Conservation (phyloP, 805 yeast genomes). For the Wilhelminamyces savonicus region DNA sequence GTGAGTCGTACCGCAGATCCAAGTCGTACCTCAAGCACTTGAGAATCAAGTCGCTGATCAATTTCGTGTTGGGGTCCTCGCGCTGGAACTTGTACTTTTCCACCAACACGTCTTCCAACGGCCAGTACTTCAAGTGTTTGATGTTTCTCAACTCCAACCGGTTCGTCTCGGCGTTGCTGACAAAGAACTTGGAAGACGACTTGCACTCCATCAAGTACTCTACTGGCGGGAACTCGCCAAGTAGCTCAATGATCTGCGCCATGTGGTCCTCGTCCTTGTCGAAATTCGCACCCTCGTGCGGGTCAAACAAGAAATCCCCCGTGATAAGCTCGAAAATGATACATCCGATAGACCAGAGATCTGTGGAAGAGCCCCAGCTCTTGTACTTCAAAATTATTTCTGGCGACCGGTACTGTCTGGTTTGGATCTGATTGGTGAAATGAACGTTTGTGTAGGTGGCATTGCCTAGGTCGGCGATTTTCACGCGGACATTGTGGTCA, state of each 20-base stretch:
- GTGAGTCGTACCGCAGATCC: slow-evolving; percentile 46
- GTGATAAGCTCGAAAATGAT: slow-evolving; percentile 54
- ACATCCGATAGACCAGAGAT: slow-evolving; percentile 57
- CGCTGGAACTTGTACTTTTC: slow-evolving; percentile 42
- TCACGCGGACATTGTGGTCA: slow-evolving; percentile 36
- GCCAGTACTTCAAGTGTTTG: slow-evolving; percentile 45
- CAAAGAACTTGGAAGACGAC: slow-evolving; percentile 34
- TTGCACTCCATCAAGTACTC: slow-evolving; percentile 36
- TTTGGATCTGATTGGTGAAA: slow-evolving; percentile 63
- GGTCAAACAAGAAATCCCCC: slow-evolving; percentile 58
- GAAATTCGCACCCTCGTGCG: slow-evolving; percentile 43
- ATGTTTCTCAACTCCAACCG: slow-evolving; percentile 37
- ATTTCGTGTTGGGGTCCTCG: slow-evolving; percentile 25
- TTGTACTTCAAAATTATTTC: slow-evolving; percentile 37
- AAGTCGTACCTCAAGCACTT: slow-evolving; percentile 48
- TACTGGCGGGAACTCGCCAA: slow-evolving; percentile 33
- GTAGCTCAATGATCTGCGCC: slow-evolving; percentile 54
- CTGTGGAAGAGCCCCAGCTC: slow-evolving; percentile 58
- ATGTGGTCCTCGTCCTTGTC: slow-evolving; percentile 56
- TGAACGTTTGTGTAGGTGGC: slow-evolving; percentile 61
- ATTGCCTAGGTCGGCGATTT: slow-evolving; percentile 66
- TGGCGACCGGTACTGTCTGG: slow-evolving; percentile 62
- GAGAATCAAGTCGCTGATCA: slow-evolving; percentile 41
- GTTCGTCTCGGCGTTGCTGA: slow-evolving; percentile 18
- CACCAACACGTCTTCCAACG: slow-evolving; percentile 40